Evolutionary conservation across 257 asterid genomes (phyloP).

Genomic region (Hygrophila difformis): DNA sequence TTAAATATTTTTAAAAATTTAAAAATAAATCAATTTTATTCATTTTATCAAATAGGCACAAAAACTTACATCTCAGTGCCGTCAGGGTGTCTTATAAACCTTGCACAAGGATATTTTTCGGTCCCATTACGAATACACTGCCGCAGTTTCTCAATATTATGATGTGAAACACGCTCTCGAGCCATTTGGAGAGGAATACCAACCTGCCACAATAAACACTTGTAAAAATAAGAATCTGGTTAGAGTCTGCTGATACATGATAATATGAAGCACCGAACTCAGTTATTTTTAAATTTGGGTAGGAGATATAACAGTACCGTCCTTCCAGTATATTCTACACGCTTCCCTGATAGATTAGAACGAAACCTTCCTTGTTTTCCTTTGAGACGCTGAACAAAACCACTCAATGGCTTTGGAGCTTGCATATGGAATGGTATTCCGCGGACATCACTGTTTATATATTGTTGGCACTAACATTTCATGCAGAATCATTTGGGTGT

Average conservation of each 20-base stretch:
- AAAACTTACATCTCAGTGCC: conserved; percentile 75
- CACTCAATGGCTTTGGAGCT: conserved; percentile 50
- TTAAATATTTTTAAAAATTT: too few species aligned
- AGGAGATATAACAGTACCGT: conserved; percentile 98
- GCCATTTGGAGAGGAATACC: conserved; percentile 89
- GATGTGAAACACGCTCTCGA: conserved; percentile 82
- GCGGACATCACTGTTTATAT: conserved; percentile 75
- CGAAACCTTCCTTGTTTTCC: conserved; percentile 96
- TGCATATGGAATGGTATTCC: conserved; percentile 27
- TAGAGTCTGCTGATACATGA: not conserved
- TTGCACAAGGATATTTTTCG: conserved; percentile 89
- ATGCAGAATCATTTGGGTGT: too few species aligned
- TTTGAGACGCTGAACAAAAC: conserved; percentile 91
- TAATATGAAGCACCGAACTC: conserved; percentile 43
- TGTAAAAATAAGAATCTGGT: conserved; percentile 12
- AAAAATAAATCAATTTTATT: too few species aligned
- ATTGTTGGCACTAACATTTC: too few species aligned
- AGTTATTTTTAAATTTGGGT: conserved; percentile 79
- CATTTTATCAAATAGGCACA: too few species aligned
- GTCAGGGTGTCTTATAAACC: conserved; percentile 56
- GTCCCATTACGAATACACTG: conserved; percentile 94
- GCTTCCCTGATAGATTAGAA: conserved; percentile 89
- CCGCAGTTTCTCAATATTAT: conserved; percentile 84
- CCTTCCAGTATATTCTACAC: conserved; percentile 93
- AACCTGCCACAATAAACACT: conserved; percentile 42